Evolutionary conservation across 169 alveolate genomes (phyloP).

Genomic region (Ichthyophthirius multifiliis): DNA sequence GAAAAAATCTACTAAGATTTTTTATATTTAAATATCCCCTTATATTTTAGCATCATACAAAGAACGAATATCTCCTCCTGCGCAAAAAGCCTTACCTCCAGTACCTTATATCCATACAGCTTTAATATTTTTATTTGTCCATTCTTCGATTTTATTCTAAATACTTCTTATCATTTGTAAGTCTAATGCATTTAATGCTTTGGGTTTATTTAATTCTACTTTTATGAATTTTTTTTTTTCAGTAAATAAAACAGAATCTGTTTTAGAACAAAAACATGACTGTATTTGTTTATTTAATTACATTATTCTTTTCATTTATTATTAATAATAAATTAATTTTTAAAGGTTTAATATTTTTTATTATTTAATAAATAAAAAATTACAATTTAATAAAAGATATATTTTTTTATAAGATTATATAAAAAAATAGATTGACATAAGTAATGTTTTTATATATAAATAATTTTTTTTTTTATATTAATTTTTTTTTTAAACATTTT

Average conservation of each 20-base stretch:
- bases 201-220: slow-evolving; percentile 32
- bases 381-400: no score
- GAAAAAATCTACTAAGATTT: slow-evolving; percentile 53
- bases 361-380: no score
- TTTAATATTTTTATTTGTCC: slow-evolving; percentile 32
- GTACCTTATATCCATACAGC: neutral
- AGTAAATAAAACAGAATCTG: neutral
- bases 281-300: neutral
- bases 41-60: slow-evolving; percentile 57
- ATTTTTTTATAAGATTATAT: no score
- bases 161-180: slow-evolving; percentile 18
- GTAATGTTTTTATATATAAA: no score
- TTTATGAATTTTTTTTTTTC: neutral
- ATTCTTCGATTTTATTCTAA: neutral
- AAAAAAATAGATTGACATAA: no score
- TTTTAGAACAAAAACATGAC: neutral
- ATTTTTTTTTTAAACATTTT: no score
- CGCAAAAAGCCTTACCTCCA: slow-evolving; percentile 80
- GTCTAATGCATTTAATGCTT: slow-evolving; percentile 38
- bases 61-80: slow-evolving; percentile 86
- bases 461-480: no score
- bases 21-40: slow-evolving; percentile 6
- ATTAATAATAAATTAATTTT: no score
- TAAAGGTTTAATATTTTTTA: no score
- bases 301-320: neutral